These are phyloP conservation scores for Keqinozyma sinolaborantium DNA, from an alignment of 1,139 yeast species.

Conservation along the genomic window DNA sequence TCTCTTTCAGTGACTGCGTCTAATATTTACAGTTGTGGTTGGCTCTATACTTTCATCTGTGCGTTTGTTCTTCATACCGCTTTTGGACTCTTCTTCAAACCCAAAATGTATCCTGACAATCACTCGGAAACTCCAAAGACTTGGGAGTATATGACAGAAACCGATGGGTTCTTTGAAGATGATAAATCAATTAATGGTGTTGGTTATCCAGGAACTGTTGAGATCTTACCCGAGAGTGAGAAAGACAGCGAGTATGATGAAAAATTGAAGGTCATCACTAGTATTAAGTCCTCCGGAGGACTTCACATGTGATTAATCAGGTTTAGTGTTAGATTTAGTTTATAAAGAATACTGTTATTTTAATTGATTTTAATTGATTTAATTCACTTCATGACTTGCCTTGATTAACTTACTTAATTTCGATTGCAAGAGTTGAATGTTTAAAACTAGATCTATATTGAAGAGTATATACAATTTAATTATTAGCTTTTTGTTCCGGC, in stretches of 20 bases:
- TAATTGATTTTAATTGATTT: no score
- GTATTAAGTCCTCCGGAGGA: constrained; percentile 12
- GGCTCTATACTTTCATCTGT: constrained; percentile 13
- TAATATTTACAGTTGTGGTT: constrained; percentile 12
- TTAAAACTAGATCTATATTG: no score
- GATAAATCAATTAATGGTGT: constrained; percentile 13
- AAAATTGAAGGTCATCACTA: constrained; percentile 12
- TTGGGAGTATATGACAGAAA: constrained; percentile 14
- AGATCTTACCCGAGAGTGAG: constrained; percentile 6
- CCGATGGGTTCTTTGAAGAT: constrained; percentile 15
- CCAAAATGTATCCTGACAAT: constrained; percentile 10
- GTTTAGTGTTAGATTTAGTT: no score
- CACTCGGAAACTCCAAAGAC: constrained; percentile 13
- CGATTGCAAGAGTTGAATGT: no score
- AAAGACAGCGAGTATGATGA: constrained; percentile 8
- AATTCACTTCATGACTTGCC: no score
- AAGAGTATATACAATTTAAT: no score
- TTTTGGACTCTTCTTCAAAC: constrained; percentile 11
- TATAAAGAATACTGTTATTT: no score
- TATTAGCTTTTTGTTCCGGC: no score
- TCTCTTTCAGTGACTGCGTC: constrained; percentile 8
- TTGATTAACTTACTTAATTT: no score
- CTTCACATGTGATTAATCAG: constrained; percentile 8
- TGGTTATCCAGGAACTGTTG: constrained; percentile 12
- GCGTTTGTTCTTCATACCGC: constrained; percentile 11